These are phyloP conservation scores for Croton setiger DNA, from an alignment of 441 rosid species.

Conservation along the genomic window DNA sequence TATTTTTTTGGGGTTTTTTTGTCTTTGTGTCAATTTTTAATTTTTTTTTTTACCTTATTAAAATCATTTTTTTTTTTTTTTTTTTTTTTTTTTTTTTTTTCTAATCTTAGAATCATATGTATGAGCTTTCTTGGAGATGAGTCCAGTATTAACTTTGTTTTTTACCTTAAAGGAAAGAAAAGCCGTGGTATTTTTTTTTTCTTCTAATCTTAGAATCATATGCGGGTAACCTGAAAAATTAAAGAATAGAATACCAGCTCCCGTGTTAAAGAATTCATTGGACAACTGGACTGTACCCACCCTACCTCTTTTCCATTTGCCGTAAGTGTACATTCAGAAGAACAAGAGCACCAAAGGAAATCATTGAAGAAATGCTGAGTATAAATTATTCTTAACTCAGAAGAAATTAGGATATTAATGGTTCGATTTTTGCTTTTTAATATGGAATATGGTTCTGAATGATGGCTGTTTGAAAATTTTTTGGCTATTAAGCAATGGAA, in stretches of 20 bases:
- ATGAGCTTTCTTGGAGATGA: too few relatives aligned
- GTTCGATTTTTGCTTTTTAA: background rate
- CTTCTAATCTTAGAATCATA: too few relatives aligned
- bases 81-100: too few relatives aligned
- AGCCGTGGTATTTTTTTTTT: background rate
- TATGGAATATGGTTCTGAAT: background rate
- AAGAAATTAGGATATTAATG: background rate
- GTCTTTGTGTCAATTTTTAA: too few relatives aligned
- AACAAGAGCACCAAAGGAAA: background rate
- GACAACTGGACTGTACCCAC: background rate
- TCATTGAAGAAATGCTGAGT: background rate
- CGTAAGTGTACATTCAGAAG: background rate
- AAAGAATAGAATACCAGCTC: background rate
- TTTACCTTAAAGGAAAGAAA: background rate
- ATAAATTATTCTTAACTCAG: background rate
- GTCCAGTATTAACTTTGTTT: background rate
- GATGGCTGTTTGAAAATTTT: too few relatives aligned
- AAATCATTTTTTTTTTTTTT: too few relatives aligned
- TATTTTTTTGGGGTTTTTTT: too few relatives aligned
- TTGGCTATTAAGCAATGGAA: too few relatives aligned
- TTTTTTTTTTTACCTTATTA: too few relatives aligned
- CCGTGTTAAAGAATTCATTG: too few relatives aligned
- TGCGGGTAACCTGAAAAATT: background rate
- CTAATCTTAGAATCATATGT: too few relatives aligned
- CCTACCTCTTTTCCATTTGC: background rate